A percentile compares a stretch with the other conserved stretches of the same genome.
phyloP scores from a whole-genome alignment of 306 rosid genomes.

The Trifolium dubium region DNA sequence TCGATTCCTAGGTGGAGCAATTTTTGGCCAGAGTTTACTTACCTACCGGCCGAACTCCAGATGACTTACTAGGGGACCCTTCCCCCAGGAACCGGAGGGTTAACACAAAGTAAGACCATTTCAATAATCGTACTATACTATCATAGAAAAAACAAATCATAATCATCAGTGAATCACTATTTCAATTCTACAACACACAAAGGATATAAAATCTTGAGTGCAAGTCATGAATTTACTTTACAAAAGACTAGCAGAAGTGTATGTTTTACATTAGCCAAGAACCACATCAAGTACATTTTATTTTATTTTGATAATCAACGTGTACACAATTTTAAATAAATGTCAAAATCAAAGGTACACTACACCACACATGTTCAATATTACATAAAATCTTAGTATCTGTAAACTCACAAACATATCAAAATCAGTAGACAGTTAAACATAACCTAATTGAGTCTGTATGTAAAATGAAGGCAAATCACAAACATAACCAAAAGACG shows the following conservation, averaged over 20 bases:
- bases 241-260: slow-evolving; percentile 1
- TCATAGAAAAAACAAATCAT: slow-evolving; percentile 1
- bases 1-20: no score
- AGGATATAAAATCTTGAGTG: slow-evolving; percentile 13
- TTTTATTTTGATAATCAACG: neutral
- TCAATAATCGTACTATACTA: no score
- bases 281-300: neutral
- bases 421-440: slow-evolving; percentile 3
- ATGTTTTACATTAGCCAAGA: slow-evolving; percentile 20
- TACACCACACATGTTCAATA: slow-evolving; percentile 2
- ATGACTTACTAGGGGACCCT: no score
- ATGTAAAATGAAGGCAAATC: slow-evolving; percentile 10
- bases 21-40: no score
- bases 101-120: no score
- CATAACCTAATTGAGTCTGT: slow-evolving; percentile 25
- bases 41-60: no score
- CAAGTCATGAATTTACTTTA: slow-evolving; percentile 7
- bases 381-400: neutral
- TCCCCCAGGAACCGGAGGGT: no score
- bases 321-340: neutral
- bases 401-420: neutral
- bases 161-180: slow-evolving; percentile 10
- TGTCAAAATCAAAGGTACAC: slow-evolving; percentile 11
- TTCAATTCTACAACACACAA: neutral
- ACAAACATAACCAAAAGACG: neutral